Evolutionary conservation across 2,329 filamentous ascomycete species (phyloP).

Genomic region (Colletotrichum lupini): DNA sequence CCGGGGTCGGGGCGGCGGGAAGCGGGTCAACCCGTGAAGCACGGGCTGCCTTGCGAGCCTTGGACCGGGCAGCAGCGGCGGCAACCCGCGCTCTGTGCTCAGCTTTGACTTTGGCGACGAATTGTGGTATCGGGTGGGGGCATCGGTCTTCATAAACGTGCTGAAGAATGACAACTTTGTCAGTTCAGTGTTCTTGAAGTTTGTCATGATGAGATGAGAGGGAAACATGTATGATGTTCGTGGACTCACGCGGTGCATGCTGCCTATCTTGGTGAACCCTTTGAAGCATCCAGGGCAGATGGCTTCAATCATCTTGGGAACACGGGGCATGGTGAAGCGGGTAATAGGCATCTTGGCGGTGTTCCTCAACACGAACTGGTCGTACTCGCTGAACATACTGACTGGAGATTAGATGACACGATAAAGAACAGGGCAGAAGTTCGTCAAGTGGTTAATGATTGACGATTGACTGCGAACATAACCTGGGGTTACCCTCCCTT

Average conservation of each 20-base stretch:
- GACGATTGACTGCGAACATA: neutral
- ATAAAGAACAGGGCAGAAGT: neutral
- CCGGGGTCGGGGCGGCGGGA: neutral
- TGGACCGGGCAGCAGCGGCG: conserved; percentile 16
- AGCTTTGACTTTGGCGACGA: conserved; percentile 18
- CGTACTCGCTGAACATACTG: neutral
- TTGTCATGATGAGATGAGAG: neutral
- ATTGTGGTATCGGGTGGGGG: conserved; percentile 14
- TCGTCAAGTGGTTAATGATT: neutral
- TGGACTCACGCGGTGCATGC: conserved; percentile 20
- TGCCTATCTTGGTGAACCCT: conserved; percentile 21
- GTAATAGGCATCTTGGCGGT: neutral
- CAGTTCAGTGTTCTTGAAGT: neutral
- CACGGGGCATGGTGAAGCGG: neutral
- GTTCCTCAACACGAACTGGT: neutral
- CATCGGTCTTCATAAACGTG: conserved; percentile 23
- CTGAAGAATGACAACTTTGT: neutral
- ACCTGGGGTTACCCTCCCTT: neutral
- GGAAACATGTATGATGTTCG: no score
- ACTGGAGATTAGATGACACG: neutral
- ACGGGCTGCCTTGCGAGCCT: neutral
- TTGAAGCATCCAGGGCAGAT: conserved; percentile 26
- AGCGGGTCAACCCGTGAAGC: conserved; percentile 14
- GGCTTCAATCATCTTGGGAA: conserved; percentile 18
- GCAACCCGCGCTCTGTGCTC: conserved; percentile 18